Evolutionary conservation across 2,329 filamentous ascomycete genomes (phyloP), one percentile per base, ranked within the genome.

Genomic region (Calonectria fujianensis): DNA sequence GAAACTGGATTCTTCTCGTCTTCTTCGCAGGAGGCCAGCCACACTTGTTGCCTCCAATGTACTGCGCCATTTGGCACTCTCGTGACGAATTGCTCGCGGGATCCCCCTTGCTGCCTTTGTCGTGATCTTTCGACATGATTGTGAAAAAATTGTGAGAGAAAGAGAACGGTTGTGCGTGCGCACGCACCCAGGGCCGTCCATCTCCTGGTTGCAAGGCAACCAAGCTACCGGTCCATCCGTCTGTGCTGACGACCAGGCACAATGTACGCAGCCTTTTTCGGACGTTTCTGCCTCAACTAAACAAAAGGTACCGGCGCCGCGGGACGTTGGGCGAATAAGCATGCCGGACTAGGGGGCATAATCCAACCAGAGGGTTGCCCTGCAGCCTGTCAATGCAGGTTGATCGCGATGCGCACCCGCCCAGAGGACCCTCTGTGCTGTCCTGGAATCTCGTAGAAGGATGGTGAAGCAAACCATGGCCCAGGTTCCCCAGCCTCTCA

Each of bases 331-430:
- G 74, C 67, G 65, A 77, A 69, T 41, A 63, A 54, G 41, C 45
- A 37, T 50, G 24, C 50, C 52, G 52, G 45, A 39, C 68, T 52
- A 54, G 20, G 37, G 45, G 52, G 61, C 37, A 16, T 65, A 61
- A 45, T 57, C 65, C 65, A 71, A 59, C 45, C 66, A 48, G 52
- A 69, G 61, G 41, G 54, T 69, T 76, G 63, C 50, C 63, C 52
- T 75, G 73, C 73, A 74, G 73, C 32, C 65, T 72, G 73, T 74
- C 73, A 74, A 72, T 69, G 73, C 73, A 69, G 64, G 69, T 68
- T 65, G 64, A 74, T 74, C 73, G 73, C 59, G 61, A 70, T 74
- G 32, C 39, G 39, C 59, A 50, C 27, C 72, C 59, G 29, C 41
- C 48, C 24, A 41, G 65, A 32, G 32, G 13, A 24, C 32, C 35